phyloP scores from a whole-genome alignment of 257 asterid species.

The Dorcoceras hygrometricum region DNA sequence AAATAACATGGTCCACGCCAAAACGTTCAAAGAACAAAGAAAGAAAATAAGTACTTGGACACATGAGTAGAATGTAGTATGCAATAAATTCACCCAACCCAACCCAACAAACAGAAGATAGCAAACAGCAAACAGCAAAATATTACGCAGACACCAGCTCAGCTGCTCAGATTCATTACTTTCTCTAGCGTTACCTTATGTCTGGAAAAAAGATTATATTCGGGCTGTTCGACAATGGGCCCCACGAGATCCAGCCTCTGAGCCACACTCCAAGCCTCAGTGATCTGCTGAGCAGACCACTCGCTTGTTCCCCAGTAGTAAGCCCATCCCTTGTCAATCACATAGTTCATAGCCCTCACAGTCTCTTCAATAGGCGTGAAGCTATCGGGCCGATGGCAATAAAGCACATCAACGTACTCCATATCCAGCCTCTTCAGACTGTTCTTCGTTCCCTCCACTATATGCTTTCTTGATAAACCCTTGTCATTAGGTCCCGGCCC shows the following conservation, averaged over 20 bases:
- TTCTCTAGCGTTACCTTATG: constrained; percentile 58
- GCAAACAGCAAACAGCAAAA: not conserved
- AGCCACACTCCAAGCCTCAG: constrained; percentile 99
- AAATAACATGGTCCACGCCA: not conserved
- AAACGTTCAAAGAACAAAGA: not conserved
- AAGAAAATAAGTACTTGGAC: not conserved
- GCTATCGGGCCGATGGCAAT: constrained; percentile 82
- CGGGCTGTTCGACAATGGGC: constrained; percentile 95
- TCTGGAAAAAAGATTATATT: constrained; percentile 79
- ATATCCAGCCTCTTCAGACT: constrained; percentile 74
- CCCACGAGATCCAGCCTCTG: constrained; percentile 90
- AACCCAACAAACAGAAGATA: not conserved
- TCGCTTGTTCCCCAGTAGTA: constrained; percentile 98
- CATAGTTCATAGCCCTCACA: constrained; percentile 93
- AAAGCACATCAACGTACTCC: constrained; percentile 83
- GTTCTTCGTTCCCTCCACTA: constrained; percentile 79
- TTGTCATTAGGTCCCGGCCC: constrained; percentile 95
- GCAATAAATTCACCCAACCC: not conserved
- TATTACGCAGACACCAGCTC: constrained; percentile 1
- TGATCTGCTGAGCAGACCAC: constrained; percentile 98
- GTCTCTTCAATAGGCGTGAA: constrained; percentile 92
- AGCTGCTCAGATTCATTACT: not conserved
- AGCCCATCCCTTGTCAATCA: constrained; percentile 97
- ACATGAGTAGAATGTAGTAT: not conserved
- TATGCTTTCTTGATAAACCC: constrained; percentile 89